Evolutionary conservation across 2,329 filamentous ascomycete species (phyloP), one percentile per base, ranked within the genome.

Genomic region (Pseudogymnoascus sp.): DNA sequence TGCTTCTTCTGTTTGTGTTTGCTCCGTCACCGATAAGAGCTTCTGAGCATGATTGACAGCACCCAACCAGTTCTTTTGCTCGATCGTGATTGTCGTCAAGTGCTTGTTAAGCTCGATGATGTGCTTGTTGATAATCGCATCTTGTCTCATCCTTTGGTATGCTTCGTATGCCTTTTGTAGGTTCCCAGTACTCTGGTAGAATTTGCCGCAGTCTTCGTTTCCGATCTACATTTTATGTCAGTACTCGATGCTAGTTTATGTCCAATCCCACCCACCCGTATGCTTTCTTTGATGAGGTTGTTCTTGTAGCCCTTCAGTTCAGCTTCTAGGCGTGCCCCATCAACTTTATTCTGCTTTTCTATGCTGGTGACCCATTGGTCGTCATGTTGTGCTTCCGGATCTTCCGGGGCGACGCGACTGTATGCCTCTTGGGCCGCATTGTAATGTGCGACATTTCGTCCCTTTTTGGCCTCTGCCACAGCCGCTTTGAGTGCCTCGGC

Each of bases 201-300:
- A 91, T 64, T 84, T 85, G 41, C 91, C 94, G 4, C 97, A 78
- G 68, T 97, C 94, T 73, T 97, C 91, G 68, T 97, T 89, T 47
- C 91, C 93, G 86, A 97, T 97, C 90, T 96, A 67, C 15, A 47
- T 15, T 39, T 47, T 4, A 30, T 28, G 28, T 53, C 28, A 53
- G 9, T 53, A 33, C 6, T 33, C 7, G 25, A 25, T 30, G 25
- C 12, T 33, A 20, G n/a, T 18, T 18, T 9, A 2, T 3, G 28
- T 33, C n/a, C 47, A 14, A 18, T 33, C 25, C 25, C 18, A 39
- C 82, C 61, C 79, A 95, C 91, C 67, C 92, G 78, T 69, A 97
- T 96, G 76, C 91, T 97, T 76, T 99, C 94, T 72, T 97, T 96
- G 68, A 99, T 91, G 43, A 97, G 77, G 69, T 97, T 99, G 71